These are phyloP conservation scores for Fusarium coicis DNA, from an alignment of 2,329 filamentous ascomycete genomes.

Conservation along the genomic window DNA sequence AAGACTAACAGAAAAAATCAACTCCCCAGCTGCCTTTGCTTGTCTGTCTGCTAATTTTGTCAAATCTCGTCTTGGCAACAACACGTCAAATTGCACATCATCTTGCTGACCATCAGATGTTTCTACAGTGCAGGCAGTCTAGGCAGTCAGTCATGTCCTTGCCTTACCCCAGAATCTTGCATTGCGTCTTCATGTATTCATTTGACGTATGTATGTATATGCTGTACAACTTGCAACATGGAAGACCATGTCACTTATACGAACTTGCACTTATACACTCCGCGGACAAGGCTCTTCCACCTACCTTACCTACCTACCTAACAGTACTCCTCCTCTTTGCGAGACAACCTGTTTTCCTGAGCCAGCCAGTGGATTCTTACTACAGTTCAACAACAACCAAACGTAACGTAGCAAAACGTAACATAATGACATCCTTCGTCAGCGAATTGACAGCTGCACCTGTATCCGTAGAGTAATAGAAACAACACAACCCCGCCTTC, in stretches of 20 bases:
- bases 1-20: slow-evolving; percentile 37
- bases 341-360: slow-evolving; percentile 14
- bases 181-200: slow-evolving; percentile 20
- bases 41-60: slow-evolving; percentile 30
- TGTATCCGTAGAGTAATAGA: slow-evolving; percentile 44
- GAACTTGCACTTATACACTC: slow-evolving; percentile 14
- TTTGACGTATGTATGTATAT: slow-evolving; percentile 30
- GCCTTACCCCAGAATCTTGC: neutral
- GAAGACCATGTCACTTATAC: slow-evolving; percentile 8
- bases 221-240: neutral
- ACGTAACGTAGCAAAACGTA: slow-evolving; percentile 44
- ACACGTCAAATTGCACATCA: slow-evolving; percentile 25
- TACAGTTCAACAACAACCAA: slow-evolving; percentile 14
- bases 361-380: neutral
- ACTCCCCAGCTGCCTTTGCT: slow-evolving; percentile 1
- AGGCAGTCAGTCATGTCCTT: neutral
- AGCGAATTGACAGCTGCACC: slow-evolving; percentile 34
- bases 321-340: slow-evolving; percentile 2
- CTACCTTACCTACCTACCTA: neutral
- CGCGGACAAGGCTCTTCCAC: slow-evolving; percentile 31
- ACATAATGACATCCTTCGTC: slow-evolving; percentile 22
- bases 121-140: neutral
- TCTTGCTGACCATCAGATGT: slow-evolving; percentile 24
- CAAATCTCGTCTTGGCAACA: slow-evolving; percentile 10
- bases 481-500: slow-evolving; percentile 37